phyloP scores from a whole-genome alignment of 306 rosid species.

The Psophocarpus tetragonolobus region DNA sequence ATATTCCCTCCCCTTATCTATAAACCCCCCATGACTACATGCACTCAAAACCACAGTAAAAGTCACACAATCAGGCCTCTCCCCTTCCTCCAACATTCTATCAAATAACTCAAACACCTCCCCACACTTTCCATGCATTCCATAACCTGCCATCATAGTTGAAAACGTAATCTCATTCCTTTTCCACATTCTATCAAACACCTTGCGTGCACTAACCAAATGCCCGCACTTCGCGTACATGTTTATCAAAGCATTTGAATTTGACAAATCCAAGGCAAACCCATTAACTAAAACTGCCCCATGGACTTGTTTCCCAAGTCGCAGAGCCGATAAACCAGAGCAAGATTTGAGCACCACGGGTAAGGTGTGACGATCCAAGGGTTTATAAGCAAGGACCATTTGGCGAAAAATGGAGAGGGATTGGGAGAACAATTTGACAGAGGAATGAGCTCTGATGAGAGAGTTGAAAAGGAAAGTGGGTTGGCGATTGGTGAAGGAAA shows the following conservation, averaged over 20 bases:
- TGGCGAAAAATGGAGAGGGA: constrained; percentile 56
- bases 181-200: constrained; percentile 61
- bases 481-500: constrained; percentile 58
- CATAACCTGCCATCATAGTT: constrained; percentile 62
- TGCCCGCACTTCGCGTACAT: constrained; percentile 66
- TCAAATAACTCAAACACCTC: constrained; percentile 64
- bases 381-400: constrained; percentile 42
- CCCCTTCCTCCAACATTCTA: constrained; percentile 57
- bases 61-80: constrained; percentile 54
- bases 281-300: constrained; percentile 59
- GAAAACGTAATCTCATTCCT: constrained; percentile 59
- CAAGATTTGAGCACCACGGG: constrained; percentile 66
- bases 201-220: constrained; percentile 43
- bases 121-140: constrained; percentile 52
- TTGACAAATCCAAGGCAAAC: constrained; percentile 51
- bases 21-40: constrained; percentile 73
- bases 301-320: constrained; percentile 62
- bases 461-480: constrained; percentile 71
- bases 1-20: constrained; percentile 53
- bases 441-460: constrained; percentile 60
- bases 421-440: constrained; percentile 46
- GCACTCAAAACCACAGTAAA: constrained; percentile 57
- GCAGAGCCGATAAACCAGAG: constrained; percentile 47
- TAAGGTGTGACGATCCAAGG: constrained; percentile 53
- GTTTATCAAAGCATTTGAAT: constrained; percentile 58